Conservation (phyloP, 177 flowering plant species). For the Vitis hybrid region DNA sequence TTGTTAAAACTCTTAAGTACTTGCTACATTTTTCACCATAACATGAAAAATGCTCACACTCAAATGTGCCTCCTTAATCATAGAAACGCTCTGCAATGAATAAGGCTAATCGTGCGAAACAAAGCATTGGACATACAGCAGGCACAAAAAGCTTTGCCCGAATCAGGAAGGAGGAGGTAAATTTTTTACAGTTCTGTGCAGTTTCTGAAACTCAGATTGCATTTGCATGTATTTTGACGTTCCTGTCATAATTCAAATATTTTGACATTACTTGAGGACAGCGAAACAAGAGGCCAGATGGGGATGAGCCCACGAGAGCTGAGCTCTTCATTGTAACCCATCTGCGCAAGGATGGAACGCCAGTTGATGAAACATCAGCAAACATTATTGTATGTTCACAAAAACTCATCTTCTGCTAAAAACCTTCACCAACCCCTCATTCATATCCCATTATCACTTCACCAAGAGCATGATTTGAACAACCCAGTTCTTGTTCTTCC, state of each 20-base stretch:
- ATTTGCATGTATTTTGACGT: neutral
- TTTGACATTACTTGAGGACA: neutral
- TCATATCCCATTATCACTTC: too few species aligned
- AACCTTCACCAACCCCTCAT: too few species aligned
- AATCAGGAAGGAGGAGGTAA: slow-evolving; percentile 30
- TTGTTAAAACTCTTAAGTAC: neutral
- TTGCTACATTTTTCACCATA: neutral
- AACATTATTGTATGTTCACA: slow-evolving; percentile 18
- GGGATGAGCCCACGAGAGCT: slow-evolving; percentile 21
- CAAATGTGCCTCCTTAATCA: neutral
- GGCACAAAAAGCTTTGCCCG: slow-evolving; percentile 33
- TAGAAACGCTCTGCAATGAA: slow-evolving; percentile 22
- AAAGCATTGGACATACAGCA: slow-evolving; percentile 16
- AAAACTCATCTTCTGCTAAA: neutral
- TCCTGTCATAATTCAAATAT: neutral
- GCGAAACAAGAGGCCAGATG: slow-evolving; percentile 18
- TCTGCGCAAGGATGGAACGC: slow-evolving; percentile 25
- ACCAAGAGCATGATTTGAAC: too few species aligned
- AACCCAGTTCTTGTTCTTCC: neutral
- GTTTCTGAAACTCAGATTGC: neutral
- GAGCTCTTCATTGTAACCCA: slow-evolving; percentile 28
- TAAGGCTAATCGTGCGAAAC: slow-evolving; percentile 17
- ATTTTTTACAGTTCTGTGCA: neutral
- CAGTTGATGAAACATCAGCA: slow-evolving; percentile 28
- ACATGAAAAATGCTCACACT: neutral